A percentile compares a stretch with the other conserved stretches of the same genome.
Conservation (phyloP, 768 basidiomycete species). For the Dioszegia crocea region DNA sequence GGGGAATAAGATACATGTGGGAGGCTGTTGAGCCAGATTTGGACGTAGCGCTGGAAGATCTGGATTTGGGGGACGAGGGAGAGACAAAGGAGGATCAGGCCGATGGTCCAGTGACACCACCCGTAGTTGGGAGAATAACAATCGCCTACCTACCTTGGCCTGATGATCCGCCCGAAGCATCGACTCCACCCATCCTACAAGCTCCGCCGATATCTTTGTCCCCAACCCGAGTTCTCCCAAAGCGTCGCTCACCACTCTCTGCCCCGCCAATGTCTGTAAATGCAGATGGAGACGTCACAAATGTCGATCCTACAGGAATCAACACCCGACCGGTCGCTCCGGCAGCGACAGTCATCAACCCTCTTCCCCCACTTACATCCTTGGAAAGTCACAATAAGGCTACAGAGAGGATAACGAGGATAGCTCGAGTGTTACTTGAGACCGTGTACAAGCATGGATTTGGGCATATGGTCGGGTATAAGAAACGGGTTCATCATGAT, state of each 20-base stretch:
- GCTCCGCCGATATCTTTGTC: not conserved
- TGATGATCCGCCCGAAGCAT: not conserved
- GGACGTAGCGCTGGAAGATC: constrained; percentile 5
- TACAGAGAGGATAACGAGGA: constrained; percentile 68
- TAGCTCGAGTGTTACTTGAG: constrained; percentile 73
- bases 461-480: constrained; percentile 74
- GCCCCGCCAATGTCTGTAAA: not conserved
- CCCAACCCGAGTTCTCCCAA: not conserved
- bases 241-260: not conserved
- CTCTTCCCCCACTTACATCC: not conserved
- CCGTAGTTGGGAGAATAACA: not conserved
- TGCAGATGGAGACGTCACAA: not conserved
- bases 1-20: constrained; percentile 77
- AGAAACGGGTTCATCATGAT: constrained; percentile 82
- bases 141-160: constrained; percentile 2
- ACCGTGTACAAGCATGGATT: constrained; percentile 82
- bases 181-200: not conserved
- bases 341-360: not conserved
- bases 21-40: not conserved
- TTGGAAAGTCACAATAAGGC: constrained; percentile 46
- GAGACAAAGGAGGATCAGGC: not conserved
- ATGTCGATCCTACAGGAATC: not conserved
- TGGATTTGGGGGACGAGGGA: not conserved
- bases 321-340: not conserved
- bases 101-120: constrained; percentile 18